These are phyloP conservation scores for Tremella fuciformis DNA, from an alignment of 768 basidiomycete species.

Conservation along the genomic window DNA sequence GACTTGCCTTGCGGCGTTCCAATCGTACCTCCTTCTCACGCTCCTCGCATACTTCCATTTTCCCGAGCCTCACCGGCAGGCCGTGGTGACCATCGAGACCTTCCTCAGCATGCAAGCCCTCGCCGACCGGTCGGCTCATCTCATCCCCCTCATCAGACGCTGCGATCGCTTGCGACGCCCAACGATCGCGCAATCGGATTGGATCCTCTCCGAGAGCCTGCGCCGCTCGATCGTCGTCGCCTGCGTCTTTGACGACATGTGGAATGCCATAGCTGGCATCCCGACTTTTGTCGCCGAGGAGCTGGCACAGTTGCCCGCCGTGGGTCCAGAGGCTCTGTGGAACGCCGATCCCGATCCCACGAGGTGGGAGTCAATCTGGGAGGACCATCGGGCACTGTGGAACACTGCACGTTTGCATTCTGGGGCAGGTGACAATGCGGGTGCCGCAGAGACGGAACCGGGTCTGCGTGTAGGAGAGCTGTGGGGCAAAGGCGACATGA, in stretches of 20 bases:
- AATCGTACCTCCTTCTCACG: constrained; percentile 1
- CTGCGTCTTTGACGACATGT: constrained; percentile 2
- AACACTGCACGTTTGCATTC: too few species aligned
- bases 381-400: too few species aligned
- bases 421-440: too few species aligned
- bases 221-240: neutral
- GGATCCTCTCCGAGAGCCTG: neutral
- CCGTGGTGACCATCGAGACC: neutral
- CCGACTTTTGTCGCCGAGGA: constrained; percentile 2
- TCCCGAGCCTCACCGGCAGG: neutral
- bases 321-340: neutral
- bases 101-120: constrained; percentile 2
- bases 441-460: too few species aligned
- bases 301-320: neutral
- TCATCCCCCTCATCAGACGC: neutral
- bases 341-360: neutral
- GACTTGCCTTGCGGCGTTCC: neutral
- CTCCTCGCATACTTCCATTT: constrained; percentile 1
- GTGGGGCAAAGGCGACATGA: too few species aligned
- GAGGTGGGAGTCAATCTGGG: too few species aligned
- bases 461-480: too few species aligned
- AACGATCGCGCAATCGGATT: neutral
- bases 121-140: constrained; percentile 1
- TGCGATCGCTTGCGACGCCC: neutral
- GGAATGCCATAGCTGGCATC: neutral